Conservation (phyloP, 495 filamentous ascomycete species). For the Penicillium cataractarum region DNA sequence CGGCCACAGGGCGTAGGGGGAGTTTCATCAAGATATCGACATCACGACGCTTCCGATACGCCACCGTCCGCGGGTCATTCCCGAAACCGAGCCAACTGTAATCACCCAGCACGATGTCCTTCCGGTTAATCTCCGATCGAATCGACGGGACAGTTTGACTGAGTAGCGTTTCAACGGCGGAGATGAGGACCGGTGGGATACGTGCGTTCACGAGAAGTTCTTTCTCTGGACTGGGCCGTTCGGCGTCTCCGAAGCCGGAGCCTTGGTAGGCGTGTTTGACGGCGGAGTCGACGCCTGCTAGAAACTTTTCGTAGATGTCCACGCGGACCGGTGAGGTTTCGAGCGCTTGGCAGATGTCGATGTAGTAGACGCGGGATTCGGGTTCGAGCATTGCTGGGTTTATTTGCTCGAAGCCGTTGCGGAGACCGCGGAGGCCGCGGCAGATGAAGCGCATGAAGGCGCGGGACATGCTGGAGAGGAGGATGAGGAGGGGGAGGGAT, state of each 20-base stretch:
- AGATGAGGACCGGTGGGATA: constrained; percentile 47
- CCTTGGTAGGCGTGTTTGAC: constrained; percentile 52
- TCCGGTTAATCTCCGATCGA: constrained; percentile 49
- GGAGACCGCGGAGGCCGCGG: constrained; percentile 58
- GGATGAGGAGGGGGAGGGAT: constrained; percentile 66
- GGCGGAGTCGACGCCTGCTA: constrained; percentile 50
- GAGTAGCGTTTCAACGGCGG: constrained; percentile 47
- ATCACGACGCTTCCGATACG: constrained; percentile 40
- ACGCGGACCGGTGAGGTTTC: constrained; percentile 47
- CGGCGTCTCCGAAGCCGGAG: constrained; percentile 49
- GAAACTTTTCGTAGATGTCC: constrained; percentile 53
- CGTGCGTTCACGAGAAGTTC: constrained; percentile 51
- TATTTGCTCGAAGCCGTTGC: constrained; percentile 37
- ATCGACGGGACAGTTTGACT: constrained; percentile 43
- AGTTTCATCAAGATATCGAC: constrained; percentile 53
- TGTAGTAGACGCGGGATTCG: constrained; percentile 45
- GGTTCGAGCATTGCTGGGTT: constrained; percentile 33
- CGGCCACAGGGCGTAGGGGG: constrained; percentile 28
- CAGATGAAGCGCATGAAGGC: constrained; percentile 70
- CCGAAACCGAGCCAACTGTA: constrained; percentile 55
- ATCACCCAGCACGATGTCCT: constrained; percentile 52
- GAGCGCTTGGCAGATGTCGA: constrained; percentile 46
- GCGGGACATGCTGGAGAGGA: constrained; percentile 74
- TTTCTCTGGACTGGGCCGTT: constrained; percentile 51
- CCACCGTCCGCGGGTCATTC: constrained; percentile 40